Evolutionary conservation across 768 basidiomycete species (phyloP).

Genomic region (Tricholoma hemisulphureum): DNA sequence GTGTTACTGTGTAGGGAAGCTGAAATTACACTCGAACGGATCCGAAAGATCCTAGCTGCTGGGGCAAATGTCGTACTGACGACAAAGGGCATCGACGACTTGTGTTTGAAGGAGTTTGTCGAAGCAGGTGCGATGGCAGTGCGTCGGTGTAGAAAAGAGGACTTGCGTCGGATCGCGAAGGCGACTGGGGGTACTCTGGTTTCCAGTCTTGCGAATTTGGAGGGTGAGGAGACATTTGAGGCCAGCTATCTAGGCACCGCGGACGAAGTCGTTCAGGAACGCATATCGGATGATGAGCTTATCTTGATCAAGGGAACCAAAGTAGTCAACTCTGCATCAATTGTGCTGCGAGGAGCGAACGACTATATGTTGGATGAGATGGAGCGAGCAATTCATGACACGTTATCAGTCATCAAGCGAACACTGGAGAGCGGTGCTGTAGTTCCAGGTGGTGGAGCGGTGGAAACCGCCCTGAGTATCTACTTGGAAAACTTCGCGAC

Average conservation of each 20-base stretch:
- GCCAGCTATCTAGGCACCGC: slow-evolving; percentile 85
- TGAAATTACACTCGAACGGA: slow-evolving; percentile 93
- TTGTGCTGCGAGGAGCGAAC: slow-evolving; percentile 94
- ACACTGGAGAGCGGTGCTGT: slow-evolving; percentile 95
- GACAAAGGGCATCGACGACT: slow-evolving; percentile 97
- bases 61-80: slow-evolving; percentile 97
- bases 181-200: slow-evolving; percentile 95
- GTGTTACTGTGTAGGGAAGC: slow-evolving; percentile 64
- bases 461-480: slow-evolving; percentile 94
- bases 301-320: slow-evolving; percentile 98
- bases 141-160: slow-evolving; percentile 95
- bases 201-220: slow-evolving; percentile 90
- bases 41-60: slow-evolving; percentile 91
- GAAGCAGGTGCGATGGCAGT: slow-evolving; percentile 99
- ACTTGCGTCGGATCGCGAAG: slow-evolving; percentile 93
- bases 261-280: slow-evolving; percentile 95
- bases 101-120: slow-evolving; percentile 97
- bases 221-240: slow-evolving; percentile 98
- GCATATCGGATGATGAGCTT: slow-evolving; percentile 97
- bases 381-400: slow-evolving; percentile 95
- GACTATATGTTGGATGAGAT: slow-evolving; percentile 99
- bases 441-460: slow-evolving; percentile 96
- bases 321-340: slow-evolving; percentile 88
- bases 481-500: slow-evolving; percentile 99
- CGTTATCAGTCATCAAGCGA: slow-evolving; percentile 91